Base-by-base conservation (phyloP, 345 rosid species). In the Geranium rotundifolium region DNA sequence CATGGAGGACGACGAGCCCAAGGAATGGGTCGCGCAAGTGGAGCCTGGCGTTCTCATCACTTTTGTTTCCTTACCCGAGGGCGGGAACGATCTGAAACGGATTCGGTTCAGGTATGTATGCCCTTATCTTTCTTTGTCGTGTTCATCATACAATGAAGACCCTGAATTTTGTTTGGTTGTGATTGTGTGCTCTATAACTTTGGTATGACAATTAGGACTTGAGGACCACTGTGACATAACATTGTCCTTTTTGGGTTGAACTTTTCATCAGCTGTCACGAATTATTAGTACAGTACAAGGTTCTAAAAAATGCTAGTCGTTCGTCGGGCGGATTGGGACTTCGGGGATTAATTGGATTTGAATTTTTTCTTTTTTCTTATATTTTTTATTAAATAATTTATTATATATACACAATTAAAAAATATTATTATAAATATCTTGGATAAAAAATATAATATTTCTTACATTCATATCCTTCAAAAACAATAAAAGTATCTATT, bases 21-120 rank as follows among this genome's bases (percentile, higher is more conserved):
- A 88, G 73, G 97, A 90, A 68, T 93, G 99, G 99, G 90, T 90
- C 62, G 99, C 99, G 19, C 97, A 90, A 72, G 97, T 93, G 70
- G 99, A 93, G 75, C 99, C 99, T 15, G 99, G 99, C 57, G 96
- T 93, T 30, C 91, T 93, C 67, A 93, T 93, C 69, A 88, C 95
- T 15, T 93, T 93, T 65, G 82, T 93, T 57, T 90, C 99, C 4
- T 73, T 88, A 72, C 89, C 91, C n/a, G 66, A 81, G 56, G 99
- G 96, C 65, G 99, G 96, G 46, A 93, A 93, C 72, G 95, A 93
- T 75, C 90, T 93, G 64, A 89, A 85, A 77, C 74, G 95, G 68
- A 90, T 93, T 63, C 93, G 90, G 19, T 93, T 93, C 85, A 93
- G 99, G 99, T 93, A 84, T 23, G 27, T 23, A 23, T 23, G 27